phyloP scores from a whole-genome alignment of 2,329 filamentous ascomycete species.

The Alternaria dauci region DNA sequence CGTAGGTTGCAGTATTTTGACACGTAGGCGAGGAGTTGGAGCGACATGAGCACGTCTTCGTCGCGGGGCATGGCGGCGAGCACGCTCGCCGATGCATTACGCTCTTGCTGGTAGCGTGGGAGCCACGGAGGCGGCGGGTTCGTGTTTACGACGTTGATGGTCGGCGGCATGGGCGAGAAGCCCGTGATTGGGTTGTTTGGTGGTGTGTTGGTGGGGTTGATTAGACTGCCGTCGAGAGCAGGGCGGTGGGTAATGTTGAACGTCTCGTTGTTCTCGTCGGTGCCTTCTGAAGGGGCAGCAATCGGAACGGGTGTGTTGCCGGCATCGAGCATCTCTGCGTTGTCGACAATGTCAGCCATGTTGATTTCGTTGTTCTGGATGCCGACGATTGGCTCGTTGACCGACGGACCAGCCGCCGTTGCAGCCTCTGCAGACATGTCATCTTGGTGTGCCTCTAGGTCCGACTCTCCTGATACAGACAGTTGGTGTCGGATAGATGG shows the following conservation, averaged over 20 bases:
- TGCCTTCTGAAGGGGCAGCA: constrained; percentile 81
- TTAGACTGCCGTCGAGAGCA: constrained; percentile 83
- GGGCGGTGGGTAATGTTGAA: constrained; percentile 94
- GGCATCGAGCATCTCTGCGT: constrained; percentile 77
- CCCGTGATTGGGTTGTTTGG: constrained; percentile 69
- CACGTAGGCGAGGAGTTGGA: constrained; percentile 95
- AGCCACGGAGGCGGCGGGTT: constrained; percentile 81
- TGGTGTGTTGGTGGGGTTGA: constrained; percentile 70
- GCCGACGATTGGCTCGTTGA: constrained; percentile 74
- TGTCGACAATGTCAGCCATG: constrained; percentile 87
- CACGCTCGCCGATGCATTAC: constrained; percentile 71
- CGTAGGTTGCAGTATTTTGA: constrained; percentile 98
- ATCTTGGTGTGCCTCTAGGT: constrained; percentile 81
- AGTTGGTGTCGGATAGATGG: constrained; percentile 90
- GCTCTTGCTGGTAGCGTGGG: constrained; percentile 80
- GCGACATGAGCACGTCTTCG: constrained; percentile 96
- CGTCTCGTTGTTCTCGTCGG: constrained; percentile 75
- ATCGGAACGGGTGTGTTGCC: constrained; percentile 76
- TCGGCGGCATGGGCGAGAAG: constrained; percentile 76
- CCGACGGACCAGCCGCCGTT: constrained; percentile 74
- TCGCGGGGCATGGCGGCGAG: constrained; percentile 93
- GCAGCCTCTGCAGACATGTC: constrained; percentile 82
- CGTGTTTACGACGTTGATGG: constrained; percentile 71
- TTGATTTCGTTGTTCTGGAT: constrained; percentile 82
- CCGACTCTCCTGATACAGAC: constrained; percentile 83